Conservation (phyloP, 768 basidiomycete species). For the Dioszegia hungarica region DNA sequence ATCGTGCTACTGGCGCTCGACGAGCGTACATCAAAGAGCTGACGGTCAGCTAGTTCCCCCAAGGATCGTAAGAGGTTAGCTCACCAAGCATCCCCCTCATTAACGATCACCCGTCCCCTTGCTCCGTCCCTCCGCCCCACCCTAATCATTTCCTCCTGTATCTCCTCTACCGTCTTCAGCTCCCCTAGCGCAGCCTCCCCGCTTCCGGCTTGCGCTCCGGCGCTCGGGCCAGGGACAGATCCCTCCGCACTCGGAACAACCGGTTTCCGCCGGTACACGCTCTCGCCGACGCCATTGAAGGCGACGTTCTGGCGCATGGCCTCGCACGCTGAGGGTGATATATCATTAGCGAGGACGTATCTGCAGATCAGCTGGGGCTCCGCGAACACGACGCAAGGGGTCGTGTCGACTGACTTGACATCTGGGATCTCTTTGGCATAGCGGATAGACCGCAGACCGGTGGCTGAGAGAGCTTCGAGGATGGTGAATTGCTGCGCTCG, state of each 20-base stretch:
- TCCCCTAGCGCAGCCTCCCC: not conserved
- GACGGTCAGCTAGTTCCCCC: not conserved
- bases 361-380: slow-evolving; percentile 51
- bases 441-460: slow-evolving; percentile 88
- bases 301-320: slow-evolving; percentile 82
- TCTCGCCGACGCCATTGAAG: slow-evolving; percentile 63
- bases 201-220: not conserved
- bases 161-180: not conserved
- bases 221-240: too few relatives aligned
- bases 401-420: slow-evolving; percentile 60
- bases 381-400: not conserved
- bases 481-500: slow-evolving; percentile 62
- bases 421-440: slow-evolving; percentile 96
- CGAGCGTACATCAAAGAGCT: slow-evolving; percentile 89
- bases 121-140: slow-evolving; percentile 32
- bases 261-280: slow-evolving; percentile 23
- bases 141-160: slow-evolving; percentile 11
- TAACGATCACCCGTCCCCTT: slow-evolving; percentile 65
- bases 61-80: slow-evolving; percentile 12
- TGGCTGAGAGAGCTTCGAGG: slow-evolving; percentile 91
- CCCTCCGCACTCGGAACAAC: too few relatives aligned
- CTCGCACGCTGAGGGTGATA: slow-evolving; percentile 72
- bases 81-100: slow-evolving; percentile 93
- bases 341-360: slow-evolving; percentile 89
- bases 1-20: slow-evolving; percentile 64